Conservation (phyloP, 2,329 filamentous ascomycete species). For the Hypoxylon sp. region DNA sequence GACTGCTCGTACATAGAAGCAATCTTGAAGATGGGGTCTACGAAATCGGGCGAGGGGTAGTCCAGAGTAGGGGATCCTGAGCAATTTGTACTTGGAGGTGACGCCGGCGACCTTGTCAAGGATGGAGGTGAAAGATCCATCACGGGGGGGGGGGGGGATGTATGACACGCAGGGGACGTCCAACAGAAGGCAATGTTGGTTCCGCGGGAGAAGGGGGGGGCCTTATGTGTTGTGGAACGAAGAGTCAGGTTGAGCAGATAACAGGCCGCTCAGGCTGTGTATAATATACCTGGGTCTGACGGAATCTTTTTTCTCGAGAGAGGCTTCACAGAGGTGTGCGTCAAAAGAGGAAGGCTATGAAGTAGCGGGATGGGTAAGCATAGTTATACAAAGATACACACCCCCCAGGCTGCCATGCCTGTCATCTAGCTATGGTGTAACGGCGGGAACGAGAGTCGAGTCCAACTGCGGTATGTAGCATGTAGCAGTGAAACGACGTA, state of each 20-base stretch:
- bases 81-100: conserved; percentile 55
- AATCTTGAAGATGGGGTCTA: conserved; percentile 54
- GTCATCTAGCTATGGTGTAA: conserved; percentile 21
- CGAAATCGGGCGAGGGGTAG: conserved; percentile 56
- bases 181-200: conserved; percentile 31
- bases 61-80: conserved; percentile 52
- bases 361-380: conserved; percentile 31
- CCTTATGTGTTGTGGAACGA: conserved; percentile 20
- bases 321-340: conserved; percentile 30
- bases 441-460: conserved; percentile 19
- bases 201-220: conserved; percentile 26
- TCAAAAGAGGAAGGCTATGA: conserved; percentile 31
- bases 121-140: conserved; percentile 61
- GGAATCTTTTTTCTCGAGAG: conserved; percentile 10
- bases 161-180: conserved; percentile 28
- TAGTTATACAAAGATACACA: conserved; percentile 32
- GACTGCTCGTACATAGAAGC: conserved; percentile 53
- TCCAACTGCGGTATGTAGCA: background rate
- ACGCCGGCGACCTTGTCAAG: conserved; percentile 54
- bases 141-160: conserved; percentile 42
- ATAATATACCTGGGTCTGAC: conserved; percentile 10
- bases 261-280: conserved; percentile 19
- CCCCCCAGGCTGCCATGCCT: conserved; percentile 26
- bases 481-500: conserved; percentile 30
- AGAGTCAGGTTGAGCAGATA: conserved; percentile 23